Conservation (phyloP, 345 rosid genomes). For the Moricandia moricandioides region DNA sequence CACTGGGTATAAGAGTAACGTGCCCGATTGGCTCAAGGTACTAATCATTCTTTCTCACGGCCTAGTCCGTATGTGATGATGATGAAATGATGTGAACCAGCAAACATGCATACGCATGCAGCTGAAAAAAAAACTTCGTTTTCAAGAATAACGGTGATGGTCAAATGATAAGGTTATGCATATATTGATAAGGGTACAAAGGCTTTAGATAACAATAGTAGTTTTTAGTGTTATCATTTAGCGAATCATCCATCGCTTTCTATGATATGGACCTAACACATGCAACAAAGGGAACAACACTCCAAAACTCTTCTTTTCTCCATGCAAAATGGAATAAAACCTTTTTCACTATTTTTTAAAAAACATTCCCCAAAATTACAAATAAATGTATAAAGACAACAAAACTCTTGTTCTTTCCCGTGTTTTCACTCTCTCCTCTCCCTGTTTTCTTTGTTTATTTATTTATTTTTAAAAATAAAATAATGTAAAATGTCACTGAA, state of each 20-base stretch:
- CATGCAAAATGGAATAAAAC: conserved; percentile 39
- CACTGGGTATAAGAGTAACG: conserved; percentile 88
- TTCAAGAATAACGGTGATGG: conserved; percentile 34
- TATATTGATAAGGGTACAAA: background rate
- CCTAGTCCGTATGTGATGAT: conserved; percentile 6
- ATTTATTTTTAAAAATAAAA: background rate
- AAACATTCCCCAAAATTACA: background rate
- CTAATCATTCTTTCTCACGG: background rate
- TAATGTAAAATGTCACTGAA: background rate
- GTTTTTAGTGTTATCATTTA: conserved; percentile 24
- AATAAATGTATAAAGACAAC: background rate
- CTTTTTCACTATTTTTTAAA: conserved; percentile 5
- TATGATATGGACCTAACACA: conserved; percentile 5
- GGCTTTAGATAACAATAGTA: background rate
- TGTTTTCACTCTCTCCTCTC: background rate
- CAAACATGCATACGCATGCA: conserved; percentile 4
- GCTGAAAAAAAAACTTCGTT: conserved; percentile 11
- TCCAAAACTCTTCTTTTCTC: conserved; percentile 41
- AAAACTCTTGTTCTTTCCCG: background rate
- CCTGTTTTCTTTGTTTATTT: background rate
- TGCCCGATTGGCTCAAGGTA: conserved; percentile 93
- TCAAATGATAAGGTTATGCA: conserved; percentile 19
- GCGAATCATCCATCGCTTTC: conserved; percentile 35
- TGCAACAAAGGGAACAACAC: conserved; percentile 27
- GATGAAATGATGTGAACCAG: conserved; percentile 22